Conservation (phyloP, 768 basidiomycete species). For the Collybia sordida region DNA sequence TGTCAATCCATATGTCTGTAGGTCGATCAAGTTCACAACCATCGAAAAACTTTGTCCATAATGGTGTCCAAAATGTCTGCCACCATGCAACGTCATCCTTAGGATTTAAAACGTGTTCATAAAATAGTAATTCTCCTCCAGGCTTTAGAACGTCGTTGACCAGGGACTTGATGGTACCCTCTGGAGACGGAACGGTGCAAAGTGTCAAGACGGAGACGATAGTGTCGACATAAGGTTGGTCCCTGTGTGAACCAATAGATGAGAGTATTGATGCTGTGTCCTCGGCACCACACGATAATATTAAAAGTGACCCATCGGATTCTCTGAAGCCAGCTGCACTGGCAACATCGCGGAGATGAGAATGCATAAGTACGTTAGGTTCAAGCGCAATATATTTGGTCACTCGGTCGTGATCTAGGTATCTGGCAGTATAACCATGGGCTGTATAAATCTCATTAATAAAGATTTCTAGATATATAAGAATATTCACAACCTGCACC, state of each 20-base stretch:
- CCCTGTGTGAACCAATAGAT: constrained; percentile 14
- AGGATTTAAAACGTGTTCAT: constrained; percentile 68
- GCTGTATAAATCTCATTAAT: constrained; percentile 33
- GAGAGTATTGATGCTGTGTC: constrained; percentile 49
- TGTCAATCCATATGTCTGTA: constrained; percentile 46
- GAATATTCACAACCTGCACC: constrained; percentile 10
- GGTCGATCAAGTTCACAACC: constrained; percentile 67
- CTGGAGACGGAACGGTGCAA: constrained; percentile 62
- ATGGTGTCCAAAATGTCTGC: constrained; percentile 72
- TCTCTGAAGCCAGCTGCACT: constrained; percentile 26
- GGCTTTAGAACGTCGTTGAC: constrained; percentile 55
- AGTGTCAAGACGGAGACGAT: constrained; percentile 65
- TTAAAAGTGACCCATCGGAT: constrained; percentile 45
- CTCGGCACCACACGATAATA: constrained; percentile 67
- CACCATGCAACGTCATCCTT: constrained; percentile 60
- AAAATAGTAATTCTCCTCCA: constrained; percentile 64
- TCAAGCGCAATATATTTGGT: constrained; percentile 72
- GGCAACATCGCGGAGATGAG: constrained; percentile 13
- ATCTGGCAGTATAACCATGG: constrained; percentile 60
- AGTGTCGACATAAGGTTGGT: constrained; percentile 48
- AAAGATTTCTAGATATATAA: not conserved
- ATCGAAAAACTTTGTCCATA: constrained; percentile 61
- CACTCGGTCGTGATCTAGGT: constrained; percentile 49
- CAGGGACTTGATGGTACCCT: constrained; percentile 44
- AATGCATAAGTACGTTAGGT: constrained; percentile 67